Base-by-base conservation (phyloP, 345 rosid species). In the Bretschneidera sinensis region DNA sequence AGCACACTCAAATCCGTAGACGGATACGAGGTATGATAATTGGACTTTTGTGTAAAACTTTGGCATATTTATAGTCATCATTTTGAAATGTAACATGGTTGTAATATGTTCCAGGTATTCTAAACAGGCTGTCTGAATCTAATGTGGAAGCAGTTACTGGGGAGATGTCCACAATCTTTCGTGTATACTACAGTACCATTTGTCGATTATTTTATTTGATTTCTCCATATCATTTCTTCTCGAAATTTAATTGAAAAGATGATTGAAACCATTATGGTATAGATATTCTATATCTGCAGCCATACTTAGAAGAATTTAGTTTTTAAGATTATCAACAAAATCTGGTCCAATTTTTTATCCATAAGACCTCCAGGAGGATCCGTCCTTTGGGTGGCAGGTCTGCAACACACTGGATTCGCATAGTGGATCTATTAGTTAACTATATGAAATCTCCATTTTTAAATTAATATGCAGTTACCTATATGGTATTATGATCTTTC, bases 71-170 rank as follows among this genome's bases (percentile, higher is more conserved):
- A 11, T 39, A 39, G 45, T 13, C 45, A 4, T 39, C 6, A 39
- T 5, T 14, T 39, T 39, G 45, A 39, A 39, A 39, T 57, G 59
- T 69, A 45, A 54, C 64, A n/a, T 59, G 61, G 22, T 55, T 60
- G 43, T 33, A 51, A 28, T 61, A 34, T 72, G 54, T 81, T 76
- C 16, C 86, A 85, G 97, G 95, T 76, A 88, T 94, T 72, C 81
- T 90, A 34, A 86, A 88, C 74, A 88, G 79, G 83, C 67, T 90
- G 58, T 81, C 87, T 50, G 99, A 94, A 78, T 80, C 94, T 34
- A 90, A 94, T 59, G 83, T 88, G 65, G 99, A 94, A 71, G 80
- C 96, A 60, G 63, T 90, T 61, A 86, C 97, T 0, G 87, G 80
- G 52, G 96, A 90, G 61, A 80, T 86, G 71, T 72, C 95, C 54